Conservation (phyloP, 2,329 filamentous ascomycete genomes). For the Alternaria angustiovoidea region DNA sequence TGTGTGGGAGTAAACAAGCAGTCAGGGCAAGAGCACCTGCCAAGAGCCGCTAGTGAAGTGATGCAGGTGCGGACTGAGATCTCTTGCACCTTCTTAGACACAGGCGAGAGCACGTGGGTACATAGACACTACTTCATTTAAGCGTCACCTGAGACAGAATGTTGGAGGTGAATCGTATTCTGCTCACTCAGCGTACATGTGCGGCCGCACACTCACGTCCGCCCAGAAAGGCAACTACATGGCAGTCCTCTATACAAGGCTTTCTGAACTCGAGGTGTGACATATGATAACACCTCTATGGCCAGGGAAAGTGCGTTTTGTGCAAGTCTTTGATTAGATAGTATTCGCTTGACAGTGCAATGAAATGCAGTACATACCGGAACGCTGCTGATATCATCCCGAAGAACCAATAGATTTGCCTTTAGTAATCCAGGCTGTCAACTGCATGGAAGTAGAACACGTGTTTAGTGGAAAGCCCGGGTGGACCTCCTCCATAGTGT, state of each 20-base stretch:
- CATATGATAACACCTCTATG: background rate
- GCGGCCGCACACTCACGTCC: background rate
- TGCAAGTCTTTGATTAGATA: background rate
- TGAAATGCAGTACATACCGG: background rate
- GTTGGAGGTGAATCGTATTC: background rate
- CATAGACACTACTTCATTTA: fast-evolving
- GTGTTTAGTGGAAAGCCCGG: background rate
- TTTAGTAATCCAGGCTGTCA: background rate
- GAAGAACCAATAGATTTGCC: background rate
- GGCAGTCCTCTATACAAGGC: background rate
- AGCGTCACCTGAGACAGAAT: background rate
- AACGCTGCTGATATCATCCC: background rate
- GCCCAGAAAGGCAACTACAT: background rate
- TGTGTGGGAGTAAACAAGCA: background rate
- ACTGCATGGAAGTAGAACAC: background rate
- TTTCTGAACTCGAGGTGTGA: background rate
- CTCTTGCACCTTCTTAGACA: background rate
- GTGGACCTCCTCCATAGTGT: background rate
- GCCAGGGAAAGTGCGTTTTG: background rate
- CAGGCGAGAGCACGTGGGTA: background rate
- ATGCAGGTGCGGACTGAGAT: background rate
- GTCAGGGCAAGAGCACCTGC: background rate
- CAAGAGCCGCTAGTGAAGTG: slow-evolving; percentile 1
- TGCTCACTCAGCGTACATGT: background rate
- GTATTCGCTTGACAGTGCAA: background rate